These are phyloP conservation scores for Kodamaea sp. DNA, from an alignment of 1,139 yeast genomes.

Conservation along the genomic window DNA sequence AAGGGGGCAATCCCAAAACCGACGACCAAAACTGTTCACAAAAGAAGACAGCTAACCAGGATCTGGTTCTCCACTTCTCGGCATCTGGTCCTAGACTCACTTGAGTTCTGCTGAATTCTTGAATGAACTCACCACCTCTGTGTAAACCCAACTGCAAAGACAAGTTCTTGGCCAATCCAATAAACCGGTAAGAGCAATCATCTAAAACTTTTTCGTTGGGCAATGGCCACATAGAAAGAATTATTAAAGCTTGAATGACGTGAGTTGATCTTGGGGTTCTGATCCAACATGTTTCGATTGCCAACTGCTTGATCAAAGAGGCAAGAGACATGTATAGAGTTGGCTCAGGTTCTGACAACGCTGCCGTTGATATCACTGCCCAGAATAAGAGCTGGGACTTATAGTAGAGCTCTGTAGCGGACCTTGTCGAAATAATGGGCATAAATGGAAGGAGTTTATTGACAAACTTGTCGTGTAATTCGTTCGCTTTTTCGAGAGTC, in stretches of 20 bases:
- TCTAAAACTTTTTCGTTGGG: conserved; percentile 93
- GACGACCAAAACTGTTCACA: conserved; percentile 93
- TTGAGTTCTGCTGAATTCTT: conserved; percentile 88
- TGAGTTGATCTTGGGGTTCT: conserved; percentile 93
- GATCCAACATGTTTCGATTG: conserved; percentile 92
- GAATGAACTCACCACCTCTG: conserved; percentile 82
- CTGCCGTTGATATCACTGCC: conserved; percentile 87
- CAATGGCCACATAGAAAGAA: conserved; percentile 86
- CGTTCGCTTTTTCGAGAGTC: conserved; percentile 65
- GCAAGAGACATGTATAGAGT: conserved; percentile 75
- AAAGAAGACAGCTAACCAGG: conserved; percentile 88
- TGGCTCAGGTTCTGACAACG: conserved; percentile 86
- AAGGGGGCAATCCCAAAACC: conserved; percentile 83
- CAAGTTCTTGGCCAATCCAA: conserved; percentile 81
- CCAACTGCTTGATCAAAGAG: conserved; percentile 78
- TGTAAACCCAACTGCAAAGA: conserved; percentile 91
- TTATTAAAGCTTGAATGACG: conserved; percentile 83
- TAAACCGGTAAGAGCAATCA: conserved; percentile 86
- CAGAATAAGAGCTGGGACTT: conserved; percentile 86
- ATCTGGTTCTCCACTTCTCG: conserved; percentile 90
- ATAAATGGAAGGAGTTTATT: conserved; percentile 69
- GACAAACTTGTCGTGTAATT: conserved; percentile 69
- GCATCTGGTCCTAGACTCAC: conserved; percentile 83
- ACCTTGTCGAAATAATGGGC: conserved; percentile 72
- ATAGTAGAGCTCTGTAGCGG: conserved; percentile 76